A percentile compares a stretch with the other conserved stretches of the same genome.
phyloP scores from a whole-genome alignment of 306 rosid species.

The Corylus americana region DNA sequence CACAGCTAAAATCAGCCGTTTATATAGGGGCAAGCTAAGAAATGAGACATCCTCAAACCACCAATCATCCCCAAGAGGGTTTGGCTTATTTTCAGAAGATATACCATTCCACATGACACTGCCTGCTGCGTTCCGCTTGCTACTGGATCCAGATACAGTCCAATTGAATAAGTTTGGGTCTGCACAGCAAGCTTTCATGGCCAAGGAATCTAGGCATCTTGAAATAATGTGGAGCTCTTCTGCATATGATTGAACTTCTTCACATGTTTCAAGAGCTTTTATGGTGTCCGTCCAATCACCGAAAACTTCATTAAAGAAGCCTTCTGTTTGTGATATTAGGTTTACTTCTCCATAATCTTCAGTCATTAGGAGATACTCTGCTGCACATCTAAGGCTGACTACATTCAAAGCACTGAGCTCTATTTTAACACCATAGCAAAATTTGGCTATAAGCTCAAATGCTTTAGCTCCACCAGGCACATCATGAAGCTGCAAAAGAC shows the following conservation, averaged over 20 bases:
- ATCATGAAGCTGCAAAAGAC: slow-evolving; percentile 63
- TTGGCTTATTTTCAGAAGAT: slow-evolving; percentile 37
- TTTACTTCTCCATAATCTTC: slow-evolving; percentile 82
- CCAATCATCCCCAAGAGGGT: slow-evolving; percentile 66
- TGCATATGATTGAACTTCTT: slow-evolving; percentile 58
- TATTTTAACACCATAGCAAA: slow-evolving; percentile 86
- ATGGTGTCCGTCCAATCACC: slow-evolving; percentile 78
- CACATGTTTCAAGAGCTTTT: slow-evolving; percentile 71
- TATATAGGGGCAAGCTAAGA: slow-evolving; percentile 57
- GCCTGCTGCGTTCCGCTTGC: slow-evolving; percentile 44
- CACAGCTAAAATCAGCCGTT: slow-evolving; percentile 61
- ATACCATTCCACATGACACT: slow-evolving; percentile 74
- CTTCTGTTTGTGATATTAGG: slow-evolving; percentile 61
- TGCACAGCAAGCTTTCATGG: slow-evolving; percentile 56
- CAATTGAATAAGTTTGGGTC: slow-evolving; percentile 63
- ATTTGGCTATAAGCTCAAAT: slow-evolving; percentile 61
- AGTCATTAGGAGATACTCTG: slow-evolving; percentile 74
- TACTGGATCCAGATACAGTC: slow-evolving; percentile 44
- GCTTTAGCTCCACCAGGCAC: slow-evolving; percentile 84
- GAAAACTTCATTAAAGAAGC: slow-evolving; percentile 60
- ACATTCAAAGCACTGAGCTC: slow-evolving; percentile 69
- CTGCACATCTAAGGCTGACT: slow-evolving; percentile 68
- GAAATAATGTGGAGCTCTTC: slow-evolving; percentile 85
- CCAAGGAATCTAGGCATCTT: slow-evolving; percentile 73
- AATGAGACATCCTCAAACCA: slow-evolving; percentile 78